Percentiles rank a stretch among this genome's conserved stretches.
Evolutionary conservation across 2,329 filamentous ascomycete genomes (phyloP).

Genomic region (Colletotrichum tabaci): DNA sequence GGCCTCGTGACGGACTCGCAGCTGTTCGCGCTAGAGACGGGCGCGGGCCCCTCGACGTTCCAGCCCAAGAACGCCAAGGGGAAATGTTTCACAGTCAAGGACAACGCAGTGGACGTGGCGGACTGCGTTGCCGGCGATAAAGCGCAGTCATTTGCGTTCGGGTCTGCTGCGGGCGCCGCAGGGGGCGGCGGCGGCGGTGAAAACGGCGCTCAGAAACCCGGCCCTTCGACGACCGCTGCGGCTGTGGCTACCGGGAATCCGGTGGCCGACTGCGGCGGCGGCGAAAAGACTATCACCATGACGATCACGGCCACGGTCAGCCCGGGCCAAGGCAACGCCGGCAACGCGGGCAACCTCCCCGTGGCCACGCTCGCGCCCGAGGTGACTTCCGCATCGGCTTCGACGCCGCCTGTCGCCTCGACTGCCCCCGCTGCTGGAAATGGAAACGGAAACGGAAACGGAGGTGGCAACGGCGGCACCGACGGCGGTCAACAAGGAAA

Average conservation of each 20-base stretch:
- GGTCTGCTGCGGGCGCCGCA: neutral
- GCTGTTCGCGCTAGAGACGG: constrained; percentile 63
- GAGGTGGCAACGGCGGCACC: neutral
- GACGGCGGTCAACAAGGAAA: constrained; percentile 22
- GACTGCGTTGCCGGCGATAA: constrained; percentile 57
- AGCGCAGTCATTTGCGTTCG: constrained; percentile 59
- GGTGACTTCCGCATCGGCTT: constrained; percentile 1
- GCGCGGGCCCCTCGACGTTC: constrained; percentile 58
- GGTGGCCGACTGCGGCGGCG: constrained; percentile 7
- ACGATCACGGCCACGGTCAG: constrained; percentile 22
- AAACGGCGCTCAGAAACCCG: constrained; percentile 9
- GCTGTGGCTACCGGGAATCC: constrained; percentile 24
- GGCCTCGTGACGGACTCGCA: constrained; percentile 67
- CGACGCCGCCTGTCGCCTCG: constrained; percentile 2
- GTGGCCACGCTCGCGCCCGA: constrained; percentile 15
- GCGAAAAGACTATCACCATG: constrained; percentile 17
- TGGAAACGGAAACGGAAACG: constrained; percentile 5
- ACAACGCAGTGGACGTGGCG: constrained; percentile 60
- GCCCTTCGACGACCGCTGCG: neutral
- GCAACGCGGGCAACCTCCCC: constrained; percentile 8
- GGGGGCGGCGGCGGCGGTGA: constrained; percentile 1
- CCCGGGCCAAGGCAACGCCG: constrained; percentile 15
- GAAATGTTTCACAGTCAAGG: constrained; percentile 63
- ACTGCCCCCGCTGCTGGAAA: constrained; percentile 18
- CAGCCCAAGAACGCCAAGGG: constrained; percentile 61